Evolutionary conservation across 495 filamentous ascomycete species (phyloP).

Genomic region (Neurospora sp.): DNA sequence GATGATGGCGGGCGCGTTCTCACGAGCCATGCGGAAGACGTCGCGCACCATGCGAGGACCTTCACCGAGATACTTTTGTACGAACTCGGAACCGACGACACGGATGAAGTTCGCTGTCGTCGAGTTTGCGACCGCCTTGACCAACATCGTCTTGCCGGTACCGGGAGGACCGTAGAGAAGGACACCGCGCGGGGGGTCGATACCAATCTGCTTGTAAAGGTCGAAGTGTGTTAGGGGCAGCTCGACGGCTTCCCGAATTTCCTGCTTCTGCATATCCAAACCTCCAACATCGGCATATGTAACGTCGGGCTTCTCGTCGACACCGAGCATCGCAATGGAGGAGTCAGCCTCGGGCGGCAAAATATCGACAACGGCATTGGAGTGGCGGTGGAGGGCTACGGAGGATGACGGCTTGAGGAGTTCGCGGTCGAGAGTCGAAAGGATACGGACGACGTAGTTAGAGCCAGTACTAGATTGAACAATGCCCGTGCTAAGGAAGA

Average conservation of each 20-base stretch:
- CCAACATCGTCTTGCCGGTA: conserved; percentile 97
- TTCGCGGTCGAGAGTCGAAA: conserved; percentile 97
- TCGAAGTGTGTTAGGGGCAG: conserved; percentile 94
- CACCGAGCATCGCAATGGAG: conserved; percentile 94
- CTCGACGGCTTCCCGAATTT: conserved; percentile 96
- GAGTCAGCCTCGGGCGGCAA: conserved; percentile 96
- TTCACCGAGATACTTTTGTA: conserved; percentile 97
- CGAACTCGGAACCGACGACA: conserved; percentile 95
- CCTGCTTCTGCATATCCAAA: conserved; percentile 99
- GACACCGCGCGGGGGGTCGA: conserved; percentile 93
- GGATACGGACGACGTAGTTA: conserved; percentile 97
- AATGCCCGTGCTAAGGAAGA: conserved; percentile 70
- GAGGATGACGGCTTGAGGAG: conserved; percentile 95
- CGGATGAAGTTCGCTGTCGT: conserved; percentile 98
- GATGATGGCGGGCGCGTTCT: conserved; percentile 96
- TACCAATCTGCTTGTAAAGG: conserved; percentile 96
- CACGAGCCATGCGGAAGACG: conserved; percentile 97
- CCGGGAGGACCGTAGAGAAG: conserved; percentile 93
- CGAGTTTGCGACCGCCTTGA: conserved; percentile 96
- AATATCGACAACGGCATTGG: conserved; percentile 96
- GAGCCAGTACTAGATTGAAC: conserved; percentile 97
- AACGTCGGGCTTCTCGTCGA: conserved; percentile 95
- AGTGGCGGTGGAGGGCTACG: conserved; percentile 94
- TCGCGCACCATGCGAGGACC: conserved; percentile 98
- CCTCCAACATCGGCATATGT: conserved; percentile 97